Conservation (phyloP, 208 protist genomes). For the Leishmania aethiopica region DNA sequence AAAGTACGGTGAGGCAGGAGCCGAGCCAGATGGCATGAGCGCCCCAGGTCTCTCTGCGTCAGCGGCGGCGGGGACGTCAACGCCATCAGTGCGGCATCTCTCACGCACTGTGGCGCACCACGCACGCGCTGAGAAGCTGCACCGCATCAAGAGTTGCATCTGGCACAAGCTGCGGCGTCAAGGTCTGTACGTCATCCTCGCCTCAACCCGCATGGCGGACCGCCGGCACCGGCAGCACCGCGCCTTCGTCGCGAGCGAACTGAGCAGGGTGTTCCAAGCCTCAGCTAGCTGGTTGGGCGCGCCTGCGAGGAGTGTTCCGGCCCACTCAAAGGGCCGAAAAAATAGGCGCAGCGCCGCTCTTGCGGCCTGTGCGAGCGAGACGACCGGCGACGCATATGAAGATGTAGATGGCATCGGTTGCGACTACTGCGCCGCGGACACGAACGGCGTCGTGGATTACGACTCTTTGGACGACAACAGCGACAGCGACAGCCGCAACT, state of each 20-base stretch:
- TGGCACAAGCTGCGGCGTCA: constrained; percentile 32
- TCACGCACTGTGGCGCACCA: constrained; percentile 11
- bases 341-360: neutral
- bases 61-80: neutral
- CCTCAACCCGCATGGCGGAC: constrained; percentile 38
- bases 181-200: constrained; percentile 45
- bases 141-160: constrained; percentile 36
- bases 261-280: constrained; percentile 10
- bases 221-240: constrained; percentile 32
- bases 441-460: neutral
- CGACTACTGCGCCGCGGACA: constrained; percentile 10
- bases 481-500: constrained; percentile 14
- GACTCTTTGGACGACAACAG: constrained; percentile 8
- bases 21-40: neutral
- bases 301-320: neutral
- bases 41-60: neutral
- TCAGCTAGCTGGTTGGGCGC: neutral
- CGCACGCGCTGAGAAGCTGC: constrained; percentile 36
- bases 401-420: neutral
- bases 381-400: constrained; percentile 10
- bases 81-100: neutral
- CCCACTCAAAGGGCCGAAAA: neutral
- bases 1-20: neutral
- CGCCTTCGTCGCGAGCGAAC: constrained; percentile 19
- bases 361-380: too few relatives aligned